These are phyloP conservation scores for Annulohypoxylon truncatum DNA, from an alignment of 2,329 filamentous ascomycete species.

Conservation along the genomic window DNA sequence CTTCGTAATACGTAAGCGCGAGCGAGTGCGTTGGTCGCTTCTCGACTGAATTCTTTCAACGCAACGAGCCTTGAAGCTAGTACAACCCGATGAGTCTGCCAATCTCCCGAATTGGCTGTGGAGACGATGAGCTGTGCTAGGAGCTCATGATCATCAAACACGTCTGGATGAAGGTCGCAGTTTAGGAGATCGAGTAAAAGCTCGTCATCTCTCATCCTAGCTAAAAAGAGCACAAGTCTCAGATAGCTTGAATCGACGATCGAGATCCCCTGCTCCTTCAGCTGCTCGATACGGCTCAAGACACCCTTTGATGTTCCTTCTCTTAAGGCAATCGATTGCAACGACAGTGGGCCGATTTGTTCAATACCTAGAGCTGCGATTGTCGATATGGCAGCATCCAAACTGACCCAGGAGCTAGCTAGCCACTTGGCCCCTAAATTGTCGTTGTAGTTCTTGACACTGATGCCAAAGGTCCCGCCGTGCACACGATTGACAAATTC, in stretches of 20 bases:
- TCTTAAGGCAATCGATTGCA: conserved; percentile 81
- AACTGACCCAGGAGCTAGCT: conserved; percentile 75
- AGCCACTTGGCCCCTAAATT: conserved; percentile 82
- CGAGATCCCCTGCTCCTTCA: conserved; percentile 72
- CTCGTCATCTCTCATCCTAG: conserved; percentile 64
- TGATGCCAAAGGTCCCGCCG: conserved; percentile 54
- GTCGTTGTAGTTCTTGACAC: conserved; percentile 69
- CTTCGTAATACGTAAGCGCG: conserved; percentile 46
- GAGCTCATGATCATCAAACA: conserved; percentile 61
- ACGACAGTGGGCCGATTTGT: conserved; percentile 77
- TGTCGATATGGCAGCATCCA: conserved; percentile 75
- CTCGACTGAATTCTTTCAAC: conserved; percentile 46
- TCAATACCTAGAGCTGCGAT: conserved; percentile 78
- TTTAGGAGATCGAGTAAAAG: conserved; percentile 59
- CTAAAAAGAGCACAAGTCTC: conserved; percentile 72
- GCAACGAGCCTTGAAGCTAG: conserved; percentile 56
- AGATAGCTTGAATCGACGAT: conserved; percentile 73
- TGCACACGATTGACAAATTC: conserved; percentile 55
- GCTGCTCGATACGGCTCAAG: conserved; percentile 66
- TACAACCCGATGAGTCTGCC: conserved; percentile 58
- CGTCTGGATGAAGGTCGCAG: conserved; percentile 66
- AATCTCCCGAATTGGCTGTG: conserved; percentile 53
- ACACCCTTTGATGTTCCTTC: conserved; percentile 68
- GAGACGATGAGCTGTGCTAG: conserved; percentile 55
- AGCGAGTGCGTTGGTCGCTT: conserved; percentile 52